Conservation (phyloP, 495 filamentous ascomycete genomes). For the Immersiella caudata region DNA sequence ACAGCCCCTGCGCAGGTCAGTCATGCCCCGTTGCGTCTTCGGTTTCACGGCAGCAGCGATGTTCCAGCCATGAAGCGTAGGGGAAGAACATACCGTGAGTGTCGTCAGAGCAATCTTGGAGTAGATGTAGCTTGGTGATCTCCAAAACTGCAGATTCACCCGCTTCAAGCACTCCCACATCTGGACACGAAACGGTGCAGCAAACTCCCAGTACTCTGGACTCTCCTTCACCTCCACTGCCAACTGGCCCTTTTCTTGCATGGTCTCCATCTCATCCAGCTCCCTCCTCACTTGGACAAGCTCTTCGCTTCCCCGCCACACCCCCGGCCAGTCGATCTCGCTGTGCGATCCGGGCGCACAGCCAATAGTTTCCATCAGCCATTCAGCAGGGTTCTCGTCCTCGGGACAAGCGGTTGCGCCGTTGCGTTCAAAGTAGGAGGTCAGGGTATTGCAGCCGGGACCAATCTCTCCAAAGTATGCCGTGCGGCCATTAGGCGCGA, state of each 20-base stretch:
- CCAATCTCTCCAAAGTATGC: conserved; percentile 65
- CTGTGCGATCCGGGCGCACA: conserved; percentile 11
- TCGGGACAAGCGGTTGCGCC: conserved; percentile 66
- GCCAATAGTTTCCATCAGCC: conserved; percentile 52
- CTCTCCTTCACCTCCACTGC: no score
- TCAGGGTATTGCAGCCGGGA: conserved; percentile 38
- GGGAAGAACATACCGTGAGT: neutral
- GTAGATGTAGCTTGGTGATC: conserved; percentile 67
- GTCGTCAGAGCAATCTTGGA: conserved; percentile 50
- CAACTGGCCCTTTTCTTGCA: conserved; percentile 8
- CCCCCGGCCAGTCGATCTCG: conserved; percentile 14
- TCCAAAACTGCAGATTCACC: conserved; percentile 69
- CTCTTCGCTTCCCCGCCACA: conserved; percentile 24
- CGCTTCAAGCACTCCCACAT: conserved; percentile 41
- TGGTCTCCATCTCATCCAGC: conserved; percentile 43
- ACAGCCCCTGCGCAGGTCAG: conserved; percentile 32
- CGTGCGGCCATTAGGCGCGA: conserved; percentile 60
- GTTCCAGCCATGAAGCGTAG: no score
- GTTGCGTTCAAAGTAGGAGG: conserved; percentile 58
- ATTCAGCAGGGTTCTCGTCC: conserved; percentile 72
- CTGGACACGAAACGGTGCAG: conserved; percentile 5
- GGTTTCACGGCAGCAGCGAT: no score
- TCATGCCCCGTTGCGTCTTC: neutral
- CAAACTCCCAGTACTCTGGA: conserved; percentile 13
- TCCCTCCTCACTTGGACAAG: conserved; percentile 57